Conservation (phyloP, 2,329 filamentous ascomycete genomes). For the Westerdykella aurantiaca region DNA sequence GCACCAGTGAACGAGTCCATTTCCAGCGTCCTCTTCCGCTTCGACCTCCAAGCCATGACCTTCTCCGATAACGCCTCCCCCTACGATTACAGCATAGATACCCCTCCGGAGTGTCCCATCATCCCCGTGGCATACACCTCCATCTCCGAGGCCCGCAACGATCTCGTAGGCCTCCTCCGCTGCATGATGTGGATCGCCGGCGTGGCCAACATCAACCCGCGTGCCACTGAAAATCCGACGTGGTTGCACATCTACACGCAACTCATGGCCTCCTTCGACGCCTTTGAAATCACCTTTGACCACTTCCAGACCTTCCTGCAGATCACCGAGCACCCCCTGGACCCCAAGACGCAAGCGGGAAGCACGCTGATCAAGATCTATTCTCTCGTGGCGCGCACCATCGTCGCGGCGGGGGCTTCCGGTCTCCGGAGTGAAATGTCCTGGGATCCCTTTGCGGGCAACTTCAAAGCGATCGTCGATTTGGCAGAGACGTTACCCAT, state of each 20-base stretch:
- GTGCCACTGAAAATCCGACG: constrained; percentile 14
- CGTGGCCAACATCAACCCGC: constrained; percentile 14
- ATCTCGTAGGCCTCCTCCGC: constrained; percentile 20
- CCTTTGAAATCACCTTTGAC: constrained; percentile 18
- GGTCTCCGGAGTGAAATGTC: constrained; percentile 12
- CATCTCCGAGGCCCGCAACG: constrained; percentile 17
- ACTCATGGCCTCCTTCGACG: constrained; percentile 13
- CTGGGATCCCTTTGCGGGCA: constrained; percentile 19
- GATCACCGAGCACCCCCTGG: constrained; percentile 9
- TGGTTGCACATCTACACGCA: constrained; percentile 16
- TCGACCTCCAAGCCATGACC: constrained; percentile 29
- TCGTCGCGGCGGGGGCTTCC: constrained; percentile 12
- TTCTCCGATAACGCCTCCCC: constrained; percentile 25
- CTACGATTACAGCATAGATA: constrained; percentile 18
- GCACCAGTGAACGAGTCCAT: constrained; percentile 10
- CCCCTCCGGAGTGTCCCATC: constrained; percentile 15
- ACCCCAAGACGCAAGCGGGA: constrained; percentile 21
- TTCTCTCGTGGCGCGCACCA: constrained; percentile 16
- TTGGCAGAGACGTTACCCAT: constrained; percentile 22
- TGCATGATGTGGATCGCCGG: constrained; percentile 27
- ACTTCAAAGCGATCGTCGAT: constrained; percentile 22
- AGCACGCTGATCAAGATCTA: constrained; percentile 22
- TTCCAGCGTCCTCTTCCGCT: constrained; percentile 20
- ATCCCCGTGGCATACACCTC: constrained; percentile 16
- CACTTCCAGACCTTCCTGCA: constrained; percentile 15